Evolutionary conservation across 176 grass and related monocot genomes (phyloP).

Genomic region (Zea mays): DNA sequence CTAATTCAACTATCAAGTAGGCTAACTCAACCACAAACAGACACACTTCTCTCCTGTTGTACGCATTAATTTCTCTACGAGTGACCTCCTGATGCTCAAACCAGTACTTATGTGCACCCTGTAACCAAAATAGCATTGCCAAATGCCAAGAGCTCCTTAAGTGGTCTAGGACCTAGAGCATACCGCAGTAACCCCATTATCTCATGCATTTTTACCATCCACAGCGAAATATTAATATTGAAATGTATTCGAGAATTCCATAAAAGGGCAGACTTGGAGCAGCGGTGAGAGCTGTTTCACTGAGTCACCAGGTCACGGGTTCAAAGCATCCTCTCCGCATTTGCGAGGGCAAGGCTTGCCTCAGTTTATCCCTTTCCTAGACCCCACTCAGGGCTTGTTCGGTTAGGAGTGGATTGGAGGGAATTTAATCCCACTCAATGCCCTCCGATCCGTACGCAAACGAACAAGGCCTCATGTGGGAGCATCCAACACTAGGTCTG

Average conservation of each 20-base stretch:
- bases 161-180: neutral
- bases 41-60: neutral
- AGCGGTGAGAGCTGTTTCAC: too few species aligned
- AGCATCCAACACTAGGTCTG: too few species aligned
- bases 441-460: too few species aligned
- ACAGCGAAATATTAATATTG: neutral
- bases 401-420: too few species aligned
- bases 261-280: too few species aligned
- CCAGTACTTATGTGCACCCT: neutral
- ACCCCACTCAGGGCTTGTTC: too few species aligned
- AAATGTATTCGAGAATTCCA: neutral
- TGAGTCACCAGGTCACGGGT: too few species aligned
- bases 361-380: too few species aligned
- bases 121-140: constrained; percentile 1
- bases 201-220: neutral
- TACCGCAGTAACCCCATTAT: constrained; percentile 1
- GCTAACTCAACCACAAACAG: neutral
- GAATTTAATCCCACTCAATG: too few species aligned
- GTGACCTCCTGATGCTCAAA: neutral
- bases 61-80: constrained; percentile 15
- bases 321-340: too few species aligned
- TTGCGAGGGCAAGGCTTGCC: too few species aligned
- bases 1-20: constrained; percentile 9
- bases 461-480: too few species aligned
- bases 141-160: constrained; percentile 11